phyloP scores from a whole-genome alignment of 495 filamentous ascomycete species.

The Annulohypoxylon nitens region DNA sequence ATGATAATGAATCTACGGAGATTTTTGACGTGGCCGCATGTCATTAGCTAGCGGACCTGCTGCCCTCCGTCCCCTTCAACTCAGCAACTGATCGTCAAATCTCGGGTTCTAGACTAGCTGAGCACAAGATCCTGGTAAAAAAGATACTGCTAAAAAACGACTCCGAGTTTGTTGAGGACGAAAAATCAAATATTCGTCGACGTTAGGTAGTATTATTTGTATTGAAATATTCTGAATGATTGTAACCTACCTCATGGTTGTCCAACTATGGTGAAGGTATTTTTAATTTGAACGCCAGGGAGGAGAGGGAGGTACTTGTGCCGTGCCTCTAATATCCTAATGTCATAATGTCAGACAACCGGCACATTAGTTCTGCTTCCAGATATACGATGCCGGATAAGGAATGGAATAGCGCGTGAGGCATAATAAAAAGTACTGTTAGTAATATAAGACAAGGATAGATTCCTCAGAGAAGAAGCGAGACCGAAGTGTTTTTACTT shows the following conservation, averaged over 20 bases:
- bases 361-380: conserved; percentile 5
- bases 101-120: conserved; percentile 44
- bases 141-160: not conserved
- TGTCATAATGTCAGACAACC: conserved; percentile 9
- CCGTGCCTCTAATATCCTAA: not conserved
- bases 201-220: conserved; percentile 1
- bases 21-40: conserved; percentile 55
- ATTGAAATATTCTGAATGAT: not conserved
- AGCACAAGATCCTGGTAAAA: conserved; percentile 12
- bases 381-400: conserved; percentile 15
- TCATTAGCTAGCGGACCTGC: conserved; percentile 52
- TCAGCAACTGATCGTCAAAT: conserved; percentile 46
- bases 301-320: not conserved
- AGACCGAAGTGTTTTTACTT: not conserved
- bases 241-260: not conserved
- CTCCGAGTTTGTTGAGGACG: not conserved
- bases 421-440: conserved; percentile 19
- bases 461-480: conserved; percentile 10
- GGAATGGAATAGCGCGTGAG: conserved; percentile 25
- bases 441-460: conserved; percentile 17
- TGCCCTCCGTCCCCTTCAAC: conserved; percentile 47
- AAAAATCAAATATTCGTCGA: not conserved
- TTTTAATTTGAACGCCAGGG: not conserved
- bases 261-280: not conserved
- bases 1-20: conserved; percentile 51